These are phyloP conservation scores for Leptodontidium sp. DNA, from an alignment of 2,329 filamentous ascomycete species.

Conservation along the genomic window DNA sequence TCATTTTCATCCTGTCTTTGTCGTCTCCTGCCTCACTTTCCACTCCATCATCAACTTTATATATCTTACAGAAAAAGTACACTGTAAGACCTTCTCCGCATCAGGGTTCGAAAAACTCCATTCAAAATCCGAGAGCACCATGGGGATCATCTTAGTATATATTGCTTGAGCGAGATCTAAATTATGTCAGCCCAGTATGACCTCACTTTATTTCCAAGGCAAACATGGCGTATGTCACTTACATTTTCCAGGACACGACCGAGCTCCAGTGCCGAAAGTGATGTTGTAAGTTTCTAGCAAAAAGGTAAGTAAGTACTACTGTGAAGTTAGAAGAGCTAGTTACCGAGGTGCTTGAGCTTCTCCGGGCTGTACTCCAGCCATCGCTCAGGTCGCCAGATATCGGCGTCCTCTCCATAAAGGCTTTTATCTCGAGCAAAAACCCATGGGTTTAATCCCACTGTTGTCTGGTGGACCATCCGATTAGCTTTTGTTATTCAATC, in stretches of 20 bases:
- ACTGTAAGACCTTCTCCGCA: conserved; percentile 22
- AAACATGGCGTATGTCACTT: neutral
- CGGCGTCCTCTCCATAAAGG: conserved; percentile 60
- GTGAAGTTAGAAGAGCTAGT: neutral
- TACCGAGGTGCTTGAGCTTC: conserved; percentile 28
- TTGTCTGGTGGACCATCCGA: conserved; percentile 35
- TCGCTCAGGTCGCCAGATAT: conserved; percentile 61
- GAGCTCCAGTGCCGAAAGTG: conserved; percentile 29
- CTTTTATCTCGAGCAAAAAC: conserved; percentile 52
- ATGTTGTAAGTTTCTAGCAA: conserved; percentile 25
- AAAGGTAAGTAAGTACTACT: neutral
- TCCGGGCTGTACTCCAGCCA: conserved; percentile 55
- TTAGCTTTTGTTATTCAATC: neutral
- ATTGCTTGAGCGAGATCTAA: conserved; percentile 33
- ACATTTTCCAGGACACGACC: conserved; percentile 33
- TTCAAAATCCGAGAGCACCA: conserved; percentile 27
- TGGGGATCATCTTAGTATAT: conserved; percentile 31
- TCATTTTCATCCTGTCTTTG: neutral
- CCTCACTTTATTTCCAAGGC: neutral
- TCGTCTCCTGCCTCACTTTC: conserved; percentile 41
- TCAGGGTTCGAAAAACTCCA: conserved; percentile 25
- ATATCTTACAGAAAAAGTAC: conserved; percentile 43
- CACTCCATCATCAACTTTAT: conserved; percentile 54
- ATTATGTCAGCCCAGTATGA: neutral
- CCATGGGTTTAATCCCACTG: conserved; percentile 57